phyloP scores from a whole-genome alignment of 1,284 basidiomycete genomes.

The Serendipita sp. region DNA sequence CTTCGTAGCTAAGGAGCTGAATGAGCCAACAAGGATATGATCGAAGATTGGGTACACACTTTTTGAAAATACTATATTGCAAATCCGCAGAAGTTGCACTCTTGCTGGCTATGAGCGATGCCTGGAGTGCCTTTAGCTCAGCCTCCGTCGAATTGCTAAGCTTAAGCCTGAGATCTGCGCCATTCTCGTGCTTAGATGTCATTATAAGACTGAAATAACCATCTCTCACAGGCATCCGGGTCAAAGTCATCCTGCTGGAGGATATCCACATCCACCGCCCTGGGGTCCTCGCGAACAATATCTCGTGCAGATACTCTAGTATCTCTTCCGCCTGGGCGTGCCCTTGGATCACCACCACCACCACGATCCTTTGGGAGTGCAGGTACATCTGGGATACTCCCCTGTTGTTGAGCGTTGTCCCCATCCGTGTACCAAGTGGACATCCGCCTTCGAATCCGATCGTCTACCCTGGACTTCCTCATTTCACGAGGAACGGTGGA shows the following conservation, averaged over 20 bases:
- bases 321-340: constrained; percentile 24
- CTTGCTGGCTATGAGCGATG: constrained; percentile 47
- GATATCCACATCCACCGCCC: constrained; percentile 41
- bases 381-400: constrained; percentile 39
- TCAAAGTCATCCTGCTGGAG: constrained; percentile 67
- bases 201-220: background rate
- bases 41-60: constrained; percentile 34
- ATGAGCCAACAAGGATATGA: constrained; percentile 6
- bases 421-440: constrained; percentile 80
- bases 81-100: constrained; percentile 56
- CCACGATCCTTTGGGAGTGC: constrained; percentile 35
- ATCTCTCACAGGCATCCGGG: constrained; percentile 58
- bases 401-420: constrained; percentile 34
- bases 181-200: too few species aligned
- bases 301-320: constrained; percentile 28
- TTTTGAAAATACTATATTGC: constrained; percentile 79
- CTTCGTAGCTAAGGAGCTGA: constrained; percentile 59
- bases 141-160: constrained; percentile 69
- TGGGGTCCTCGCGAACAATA: constrained; percentile 32
- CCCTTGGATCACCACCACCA: constrained; percentile 13
- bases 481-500: constrained; percentile 12
- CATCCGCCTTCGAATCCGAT: constrained; percentile 88
- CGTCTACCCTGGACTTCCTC: constrained; percentile 66
- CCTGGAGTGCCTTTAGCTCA: constrained; percentile 58
- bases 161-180: constrained; percentile 56